Evolutionary conservation across 163 green algal species (phyloP).

Genomic region (Chlamydomonas reinhardtii): DNA sequence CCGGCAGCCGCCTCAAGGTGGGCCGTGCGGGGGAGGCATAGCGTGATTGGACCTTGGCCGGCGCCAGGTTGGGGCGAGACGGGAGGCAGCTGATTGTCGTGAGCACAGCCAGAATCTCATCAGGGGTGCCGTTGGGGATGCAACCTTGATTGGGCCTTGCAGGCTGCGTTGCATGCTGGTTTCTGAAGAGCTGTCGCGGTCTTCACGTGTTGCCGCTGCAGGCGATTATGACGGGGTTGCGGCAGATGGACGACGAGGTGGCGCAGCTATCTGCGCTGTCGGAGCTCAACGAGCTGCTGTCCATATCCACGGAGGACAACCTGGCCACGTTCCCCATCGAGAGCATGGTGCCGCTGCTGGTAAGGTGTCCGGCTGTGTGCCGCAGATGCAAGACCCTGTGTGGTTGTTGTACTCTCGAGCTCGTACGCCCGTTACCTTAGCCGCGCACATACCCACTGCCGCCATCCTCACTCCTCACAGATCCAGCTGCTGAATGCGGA

Average conservation of each 20-base stretch:
- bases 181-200: no score
- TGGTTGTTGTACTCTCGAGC: no score
- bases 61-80: no score
- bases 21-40: background rate
- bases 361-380: constrained; percentile 53
- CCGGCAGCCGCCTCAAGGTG: constrained; percentile 72
- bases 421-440: no score
- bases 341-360: constrained; percentile 87
- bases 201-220: no score
- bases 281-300: constrained; percentile 94
- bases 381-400: no score
- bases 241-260: constrained; percentile 82
- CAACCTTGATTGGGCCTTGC: no score
- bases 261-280: constrained; percentile 85
- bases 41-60: background rate
- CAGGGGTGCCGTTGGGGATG: no score
- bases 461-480: constrained; percentile 51
- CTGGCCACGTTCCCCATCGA: constrained; percentile 88
- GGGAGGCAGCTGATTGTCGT: no score
- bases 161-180: no score
- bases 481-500: constrained; percentile 84
- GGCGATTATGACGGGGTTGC: constrained; percentile 85
- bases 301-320: constrained; percentile 91
- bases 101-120: no score
- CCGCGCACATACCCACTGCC: background rate